Evolutionary conservation across 192 early-diverging fungal species (phyloP).

Genomic region (Linnemannia schmuckeri): DNA sequence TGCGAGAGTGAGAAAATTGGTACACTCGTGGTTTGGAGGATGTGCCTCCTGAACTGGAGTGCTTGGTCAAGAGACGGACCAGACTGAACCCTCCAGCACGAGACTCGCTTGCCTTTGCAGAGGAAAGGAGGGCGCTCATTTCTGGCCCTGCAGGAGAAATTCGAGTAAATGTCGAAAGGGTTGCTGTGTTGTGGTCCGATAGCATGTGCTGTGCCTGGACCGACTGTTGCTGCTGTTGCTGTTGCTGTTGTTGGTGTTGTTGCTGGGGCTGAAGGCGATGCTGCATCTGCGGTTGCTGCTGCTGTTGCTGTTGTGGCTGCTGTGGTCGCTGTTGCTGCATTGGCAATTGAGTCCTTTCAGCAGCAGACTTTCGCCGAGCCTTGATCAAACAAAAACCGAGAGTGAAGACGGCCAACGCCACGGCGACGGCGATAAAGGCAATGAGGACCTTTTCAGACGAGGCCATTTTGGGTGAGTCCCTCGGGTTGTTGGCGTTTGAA

Average conservation of each 20-base stretch:
- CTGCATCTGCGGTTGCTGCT: not conserved
- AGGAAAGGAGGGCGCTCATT: slow-evolving; percentile 7
- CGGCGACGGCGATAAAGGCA: slow-evolving; percentile 5
- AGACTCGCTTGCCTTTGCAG: not conserved
- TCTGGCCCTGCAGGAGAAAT: slow-evolving; percentile 24
- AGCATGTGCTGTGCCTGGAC: not conserved
- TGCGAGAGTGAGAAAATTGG: not conserved
- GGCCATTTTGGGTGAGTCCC: not conserved
- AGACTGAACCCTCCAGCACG: slow-evolving; percentile 25
- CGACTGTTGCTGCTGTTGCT: not conserved
- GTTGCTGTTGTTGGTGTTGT: not conserved
- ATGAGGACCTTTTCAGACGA: slow-evolving; percentile 6
- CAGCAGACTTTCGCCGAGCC: not conserved
- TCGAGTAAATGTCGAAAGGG: slow-evolving; percentile 39
- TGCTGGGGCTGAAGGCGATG: not conserved
- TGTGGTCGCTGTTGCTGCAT: slow-evolving; percentile 9
- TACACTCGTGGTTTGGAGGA: not conserved
- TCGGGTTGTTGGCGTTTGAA: not conserved
- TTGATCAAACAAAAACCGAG: not conserved
- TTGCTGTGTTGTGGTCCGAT: not conserved
- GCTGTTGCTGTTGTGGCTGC: slow-evolving; percentile 5
- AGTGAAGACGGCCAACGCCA: not conserved
- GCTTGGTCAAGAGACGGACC: slow-evolving; percentile 27
- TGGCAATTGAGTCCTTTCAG: not conserved
- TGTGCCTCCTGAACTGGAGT: not conserved